Conservation (phyloP, 2,329 filamentous ascomycete genomes). For the Didymellaceae sp. region DNA sequence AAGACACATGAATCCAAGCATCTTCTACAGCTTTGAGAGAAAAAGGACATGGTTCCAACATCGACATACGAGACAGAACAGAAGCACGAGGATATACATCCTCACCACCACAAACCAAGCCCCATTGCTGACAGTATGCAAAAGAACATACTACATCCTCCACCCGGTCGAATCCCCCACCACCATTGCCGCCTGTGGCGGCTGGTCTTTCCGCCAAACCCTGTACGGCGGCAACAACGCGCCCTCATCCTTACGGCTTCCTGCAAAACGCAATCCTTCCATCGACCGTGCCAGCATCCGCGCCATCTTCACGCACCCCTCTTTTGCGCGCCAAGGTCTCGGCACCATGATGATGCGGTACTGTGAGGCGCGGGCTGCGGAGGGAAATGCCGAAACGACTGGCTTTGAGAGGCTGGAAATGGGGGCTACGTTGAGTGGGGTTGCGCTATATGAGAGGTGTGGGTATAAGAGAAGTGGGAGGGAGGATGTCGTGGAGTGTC, state of each 20-base stretch:
- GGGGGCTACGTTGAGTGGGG: constrained; percentile 45
- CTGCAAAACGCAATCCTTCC: constrained; percentile 36
- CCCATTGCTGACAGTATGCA: too few species aligned
- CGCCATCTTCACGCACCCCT: constrained; percentile 46
- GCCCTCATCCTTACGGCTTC: constrained; percentile 37
- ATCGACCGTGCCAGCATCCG: constrained; percentile 43
- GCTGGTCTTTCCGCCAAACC: constrained; percentile 46
- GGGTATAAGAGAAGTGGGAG: constrained; percentile 45
- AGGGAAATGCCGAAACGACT: constrained; percentile 16
- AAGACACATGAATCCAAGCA: too few species aligned
- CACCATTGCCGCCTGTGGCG: constrained; percentile 44
- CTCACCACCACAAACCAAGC: too few species aligned
- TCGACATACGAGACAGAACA: too few species aligned
- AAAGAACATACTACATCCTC: constrained; percentile 45
- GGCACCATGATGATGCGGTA: constrained; percentile 50
- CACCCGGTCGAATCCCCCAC: constrained; percentile 27
- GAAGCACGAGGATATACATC: too few species aligned
- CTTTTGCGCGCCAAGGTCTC: constrained; percentile 36
- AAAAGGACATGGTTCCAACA: too few species aligned
- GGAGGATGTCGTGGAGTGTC: constrained; percentile 41
- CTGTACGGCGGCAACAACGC: constrained; percentile 45
- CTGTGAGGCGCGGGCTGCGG: constrained; percentile 39
- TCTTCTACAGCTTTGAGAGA: too few species aligned
- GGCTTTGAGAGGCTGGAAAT: constrained; percentile 44
- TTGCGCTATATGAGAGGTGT: constrained; percentile 44